phyloP scores from a whole-genome alignment of 805 yeast species.

The Vanderwaltozyma tropicalis region DNA sequence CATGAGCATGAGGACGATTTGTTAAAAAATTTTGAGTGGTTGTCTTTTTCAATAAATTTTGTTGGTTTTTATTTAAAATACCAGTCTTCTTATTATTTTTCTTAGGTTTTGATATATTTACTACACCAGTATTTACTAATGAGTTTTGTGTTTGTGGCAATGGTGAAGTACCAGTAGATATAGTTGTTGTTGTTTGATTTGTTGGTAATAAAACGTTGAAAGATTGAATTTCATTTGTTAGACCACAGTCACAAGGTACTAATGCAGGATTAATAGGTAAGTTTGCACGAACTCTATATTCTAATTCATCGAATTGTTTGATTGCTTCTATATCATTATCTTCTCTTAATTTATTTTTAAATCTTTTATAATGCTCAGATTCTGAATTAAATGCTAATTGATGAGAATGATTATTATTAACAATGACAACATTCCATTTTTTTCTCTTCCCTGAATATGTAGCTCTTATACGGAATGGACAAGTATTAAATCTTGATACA shows the following conservation, averaged over 20 bases:
- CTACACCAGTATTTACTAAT: background rate
- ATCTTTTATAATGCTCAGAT: slow-evolving; percentile 28
- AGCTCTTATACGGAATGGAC: slow-evolving; percentile 60
- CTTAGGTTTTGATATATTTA: slow-evolving; percentile 8
- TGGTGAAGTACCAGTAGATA: background rate
- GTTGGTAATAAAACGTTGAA: slow-evolving; percentile 27
- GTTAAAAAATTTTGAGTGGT: slow-evolving; percentile 12
- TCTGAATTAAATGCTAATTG: slow-evolving; percentile 29
- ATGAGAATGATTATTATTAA: slow-evolving; percentile 54
- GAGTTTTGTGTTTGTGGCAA: background rate
- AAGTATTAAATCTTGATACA: slow-evolving; percentile 31
- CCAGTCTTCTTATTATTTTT: slow-evolving; percentile 5
- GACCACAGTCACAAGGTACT: slow-evolving; percentile 31
- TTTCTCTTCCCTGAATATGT: slow-evolving; percentile 43
- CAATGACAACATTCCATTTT: slow-evolving; percentile 51
- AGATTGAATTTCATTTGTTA: slow-evolving; percentile 28
- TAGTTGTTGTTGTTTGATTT: background rate
- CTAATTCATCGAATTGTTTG: slow-evolving; percentile 29
- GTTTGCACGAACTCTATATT: slow-evolving; percentile 24
- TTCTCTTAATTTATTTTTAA: slow-evolving; percentile 21
- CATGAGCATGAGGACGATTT: slow-evolving; percentile 1
- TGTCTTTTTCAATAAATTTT: slow-evolving; percentile 11
- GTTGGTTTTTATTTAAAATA: slow-evolving; percentile 3
- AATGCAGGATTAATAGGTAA: slow-evolving; percentile 24
- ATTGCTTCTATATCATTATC: slow-evolving; percentile 25